These are phyloP conservation scores for Lepidium aucheri DNA, from an alignment of 345 rosid genomes.

Conservation along the genomic window DNA sequence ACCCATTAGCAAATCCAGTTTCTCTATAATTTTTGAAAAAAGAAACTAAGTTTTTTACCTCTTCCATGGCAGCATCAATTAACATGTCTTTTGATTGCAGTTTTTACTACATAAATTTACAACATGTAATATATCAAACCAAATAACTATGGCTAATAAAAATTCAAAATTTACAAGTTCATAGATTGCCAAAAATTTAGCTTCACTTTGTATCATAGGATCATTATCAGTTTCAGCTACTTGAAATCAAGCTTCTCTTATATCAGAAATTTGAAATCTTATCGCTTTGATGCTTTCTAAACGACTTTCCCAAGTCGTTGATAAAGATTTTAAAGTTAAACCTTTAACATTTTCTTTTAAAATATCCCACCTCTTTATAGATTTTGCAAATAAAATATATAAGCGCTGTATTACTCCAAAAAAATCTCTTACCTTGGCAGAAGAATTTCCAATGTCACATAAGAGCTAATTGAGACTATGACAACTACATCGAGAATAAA, in stretches of 20 bases:
- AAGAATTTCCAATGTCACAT: background rate
- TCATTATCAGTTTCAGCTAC: background rate
- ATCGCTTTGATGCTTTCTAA: background rate
- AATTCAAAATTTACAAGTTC: background rate
- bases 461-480: background rate
- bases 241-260: background rate
- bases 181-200: background rate
- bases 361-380: background rate
- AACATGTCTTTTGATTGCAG: too few relatives aligned
- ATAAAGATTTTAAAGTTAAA: background rate
- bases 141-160: background rate
- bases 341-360: background rate
- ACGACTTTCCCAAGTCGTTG: background rate
- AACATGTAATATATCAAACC: background rate
- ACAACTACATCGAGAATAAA: background rate
- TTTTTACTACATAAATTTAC: background rate
- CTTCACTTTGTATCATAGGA: background rate
- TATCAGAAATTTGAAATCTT: background rate
- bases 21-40: too few relatives aligned
- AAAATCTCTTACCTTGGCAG: background rate
- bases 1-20: too few relatives aligned
- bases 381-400: background rate
- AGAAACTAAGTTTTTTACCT: too few relatives aligned
- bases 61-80: too few relatives aligned
- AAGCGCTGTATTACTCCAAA: background rate